Percentiles rank a stretch among this genome's conserved stretches.
These are phyloP conservation scores for Collybia nuda DNA, from an alignment of 768 basidiomycete genomes.

Conservation along the genomic window DNA sequence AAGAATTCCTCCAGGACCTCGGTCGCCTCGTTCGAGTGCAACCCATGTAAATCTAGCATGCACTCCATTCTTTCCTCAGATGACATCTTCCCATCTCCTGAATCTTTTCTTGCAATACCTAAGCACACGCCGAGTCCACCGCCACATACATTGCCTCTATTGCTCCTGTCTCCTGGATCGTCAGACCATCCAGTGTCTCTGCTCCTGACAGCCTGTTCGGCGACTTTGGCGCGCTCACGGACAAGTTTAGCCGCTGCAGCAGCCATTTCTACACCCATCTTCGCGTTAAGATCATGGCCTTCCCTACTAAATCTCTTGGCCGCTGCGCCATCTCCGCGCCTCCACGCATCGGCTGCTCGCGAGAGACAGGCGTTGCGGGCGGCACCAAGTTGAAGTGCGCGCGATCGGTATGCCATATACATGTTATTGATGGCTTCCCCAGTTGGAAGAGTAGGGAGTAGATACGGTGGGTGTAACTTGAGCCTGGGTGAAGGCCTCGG, in stretches of 20 bases:
- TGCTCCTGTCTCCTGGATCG: slow-evolving; percentile 76
- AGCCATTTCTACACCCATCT: slow-evolving; percentile 86
- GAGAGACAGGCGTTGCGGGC: slow-evolving; percentile 93
- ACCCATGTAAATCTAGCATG: slow-evolving; percentile 87
- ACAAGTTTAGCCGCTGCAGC: slow-evolving; percentile 85
- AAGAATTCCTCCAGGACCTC: slow-evolving; percentile 90
- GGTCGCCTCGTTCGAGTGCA: slow-evolving; percentile 92
- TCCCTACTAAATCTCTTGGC: slow-evolving; percentile 94
- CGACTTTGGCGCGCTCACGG: slow-evolving; percentile 72
- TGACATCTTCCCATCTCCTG: slow-evolving; percentile 55
- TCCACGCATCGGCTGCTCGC: slow-evolving; percentile 94
- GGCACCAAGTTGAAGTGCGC: slow-evolving; percentile 89
- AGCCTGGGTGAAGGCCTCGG: slow-evolving; percentile 83
- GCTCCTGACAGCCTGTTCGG: slow-evolving; percentile 72
- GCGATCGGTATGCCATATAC: slow-evolving; percentile 87
- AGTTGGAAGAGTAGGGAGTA: slow-evolving; percentile 88
- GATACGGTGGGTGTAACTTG: slow-evolving; percentile 75
- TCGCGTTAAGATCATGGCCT: slow-evolving; percentile 89
- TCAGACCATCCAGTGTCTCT: slow-evolving; percentile 80
- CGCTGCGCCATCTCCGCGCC: slow-evolving; percentile 91
- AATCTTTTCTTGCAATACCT: slow-evolving; percentile 72
- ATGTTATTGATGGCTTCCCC: slow-evolving; percentile 76
- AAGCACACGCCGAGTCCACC: slow-evolving; percentile 83
- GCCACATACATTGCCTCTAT: slow-evolving; percentile 73
- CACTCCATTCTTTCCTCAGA: slow-evolving; percentile 90